A percentile compares a stretch with the other conserved stretches of the same genome.
Conservation (phyloP, 371 early-diverging fungal genomes). For the Actinomortierella ambigua region DNA sequence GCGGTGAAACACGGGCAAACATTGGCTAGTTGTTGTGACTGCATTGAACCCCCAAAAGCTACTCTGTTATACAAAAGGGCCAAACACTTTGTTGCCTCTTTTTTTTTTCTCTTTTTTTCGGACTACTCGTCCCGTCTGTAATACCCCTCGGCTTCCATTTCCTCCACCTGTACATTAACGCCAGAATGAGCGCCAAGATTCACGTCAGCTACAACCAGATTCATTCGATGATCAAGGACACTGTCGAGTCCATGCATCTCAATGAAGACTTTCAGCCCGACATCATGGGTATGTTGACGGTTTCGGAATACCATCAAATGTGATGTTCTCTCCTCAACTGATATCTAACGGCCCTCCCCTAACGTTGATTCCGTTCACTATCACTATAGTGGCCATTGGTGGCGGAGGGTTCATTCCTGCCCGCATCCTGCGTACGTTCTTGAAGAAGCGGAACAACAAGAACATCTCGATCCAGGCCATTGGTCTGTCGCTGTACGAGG, state of each 20-base stretch:
- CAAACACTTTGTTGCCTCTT: background rate
- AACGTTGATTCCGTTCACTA: background rate
- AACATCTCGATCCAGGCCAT: slow-evolving; percentile 84
- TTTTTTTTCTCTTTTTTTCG: slow-evolving; percentile 4
- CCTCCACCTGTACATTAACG: background rate
- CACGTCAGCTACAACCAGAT: slow-evolving; percentile 76
- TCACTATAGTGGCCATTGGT: slow-evolving; percentile 52
- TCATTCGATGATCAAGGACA: slow-evolving; percentile 64
- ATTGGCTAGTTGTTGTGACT: background rate
- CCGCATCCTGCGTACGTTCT: slow-evolving; percentile 74
- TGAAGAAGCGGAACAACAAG: slow-evolving; percentile 68
- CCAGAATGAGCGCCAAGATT: slow-evolving; percentile 46
- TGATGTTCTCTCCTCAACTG: slow-evolving; percentile 42
- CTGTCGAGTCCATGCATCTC: slow-evolving; percentile 60
- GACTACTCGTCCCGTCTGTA: slow-evolving; percentile 1
- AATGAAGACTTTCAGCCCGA: slow-evolving; percentile 71
- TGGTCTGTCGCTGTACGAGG: slow-evolving; percentile 78
- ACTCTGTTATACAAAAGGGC: background rate
- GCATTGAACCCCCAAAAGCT: too few species aligned
- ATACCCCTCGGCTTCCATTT: background rate
- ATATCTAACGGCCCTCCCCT: background rate
- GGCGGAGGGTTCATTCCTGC: slow-evolving; percentile 81
- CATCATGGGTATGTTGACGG: slow-evolving; percentile 56
- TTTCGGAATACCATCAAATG: slow-evolving; percentile 51
- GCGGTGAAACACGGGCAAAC: background rate